These are phyloP conservation scores for Euphorbia peplus DNA, from an alignment of 345 rosid genomes.

Conservation along the genomic window DNA sequence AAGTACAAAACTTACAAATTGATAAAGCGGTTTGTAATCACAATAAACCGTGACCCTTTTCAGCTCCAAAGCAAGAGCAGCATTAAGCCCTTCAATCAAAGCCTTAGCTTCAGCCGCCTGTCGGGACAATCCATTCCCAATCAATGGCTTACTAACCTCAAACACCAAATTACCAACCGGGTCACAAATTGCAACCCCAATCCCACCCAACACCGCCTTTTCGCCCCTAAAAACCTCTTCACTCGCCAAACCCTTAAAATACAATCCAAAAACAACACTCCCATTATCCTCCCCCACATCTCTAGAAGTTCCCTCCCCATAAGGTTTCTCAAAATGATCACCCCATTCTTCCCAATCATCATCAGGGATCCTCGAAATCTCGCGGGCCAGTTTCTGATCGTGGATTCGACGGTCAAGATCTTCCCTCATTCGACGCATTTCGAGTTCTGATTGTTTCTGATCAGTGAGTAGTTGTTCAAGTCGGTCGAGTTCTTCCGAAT, in stretches of 20 bases:
- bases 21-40: slow-evolving; percentile 39
- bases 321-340: slow-evolving; percentile 45
- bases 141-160: slow-evolving; percentile 34
- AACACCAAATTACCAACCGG: slow-evolving; percentile 40
- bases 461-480: slow-evolving; percentile 41
- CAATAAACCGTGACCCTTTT: slow-evolving; percentile 38
- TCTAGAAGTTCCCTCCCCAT: background rate
- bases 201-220: slow-evolving; percentile 35
- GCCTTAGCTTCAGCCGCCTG: slow-evolving; percentile 47
- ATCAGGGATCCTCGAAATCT: slow-evolving; percentile 47
- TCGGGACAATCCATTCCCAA: slow-evolving; percentile 26
- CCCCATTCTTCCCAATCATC: slow-evolving; percentile 57
- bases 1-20: slow-evolving; percentile 45
- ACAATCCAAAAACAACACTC: slow-evolving; percentile 22
- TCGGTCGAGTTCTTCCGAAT: slow-evolving; percentile 43
- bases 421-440: slow-evolving; percentile 31
- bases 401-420: slow-evolving; percentile 57
- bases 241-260: slow-evolving; percentile 40
- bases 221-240: slow-evolving; percentile 40
- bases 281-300: background rate
- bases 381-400: slow-evolving; percentile 57
- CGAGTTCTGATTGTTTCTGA: slow-evolving; percentile 35
- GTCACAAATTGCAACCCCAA: slow-evolving; percentile 57
- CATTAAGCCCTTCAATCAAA: slow-evolving; percentile 60
- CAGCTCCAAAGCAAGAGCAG: slow-evolving; percentile 58